Base-by-base conservation (phyloP, 2,329 filamentous ascomycete species). In the Penicillium hordei region DNA sequence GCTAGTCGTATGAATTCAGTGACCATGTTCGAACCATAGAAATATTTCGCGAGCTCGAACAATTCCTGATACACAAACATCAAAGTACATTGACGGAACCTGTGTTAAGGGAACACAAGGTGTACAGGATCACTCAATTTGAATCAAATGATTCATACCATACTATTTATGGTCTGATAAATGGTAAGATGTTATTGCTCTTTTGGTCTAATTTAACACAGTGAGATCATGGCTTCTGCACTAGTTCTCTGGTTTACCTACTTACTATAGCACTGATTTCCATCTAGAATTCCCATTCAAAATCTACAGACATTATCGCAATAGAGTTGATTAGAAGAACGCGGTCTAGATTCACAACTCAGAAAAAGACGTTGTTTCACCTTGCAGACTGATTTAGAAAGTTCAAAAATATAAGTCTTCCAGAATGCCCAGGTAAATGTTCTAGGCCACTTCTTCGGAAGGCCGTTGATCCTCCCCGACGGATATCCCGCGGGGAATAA, bases 371-470 rank as follows among this genome's bases (percentile, higher is more conserved):
- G 3, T 21, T 21, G 15, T 17, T n/a, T 40, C 34, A 36, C 48
- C 27, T 23, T 40, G n/a, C 8, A 27, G 39, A 29, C 21, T 12
- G 21, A 36, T 52, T 21, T 25, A 27, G 39, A 40, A 43, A 29
- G 33, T 31, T 38, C 40, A 19, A 38, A 50, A 38, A 38, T 44
- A 5, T 31, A 49, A 33, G 17, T 34, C 42, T 57, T 57, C 54
- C 42, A 52, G 54, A 57, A 57, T 42, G 48, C n/a, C 33, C 17
- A 52, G 31, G 36, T 36, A 27, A 23, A n/a, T 23, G 31, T 31
- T 52, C 48, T 52, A 29, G 43, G 36, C 52, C 44, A 17, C 44
- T 36, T 31, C n/a, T 38, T 39, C 44, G 33, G 48, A 21, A 40
- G 34, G 10, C 48, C 34, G 34, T 40, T 21, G 13, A 25, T 25